A percentile compares a stretch with the other conserved stretches of the same genome.
These are phyloP conservation scores for Hypholoma fasciculare DNA, from an alignment of 768 basidiomycete genomes.

Conservation along the genomic window DNA sequence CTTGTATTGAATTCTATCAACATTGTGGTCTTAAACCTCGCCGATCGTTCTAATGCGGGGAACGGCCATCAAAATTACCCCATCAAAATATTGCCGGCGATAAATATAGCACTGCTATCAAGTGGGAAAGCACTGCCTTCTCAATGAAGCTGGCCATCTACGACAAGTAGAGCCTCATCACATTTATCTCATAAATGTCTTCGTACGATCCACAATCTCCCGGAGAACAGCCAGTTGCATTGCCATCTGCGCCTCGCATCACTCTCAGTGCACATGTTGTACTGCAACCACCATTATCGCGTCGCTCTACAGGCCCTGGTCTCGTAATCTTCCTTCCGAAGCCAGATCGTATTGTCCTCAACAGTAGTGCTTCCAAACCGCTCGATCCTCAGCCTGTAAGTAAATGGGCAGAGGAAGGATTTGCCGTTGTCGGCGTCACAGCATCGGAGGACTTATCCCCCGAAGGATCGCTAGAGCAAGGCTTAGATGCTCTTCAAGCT, in stretches of 20 bases:
- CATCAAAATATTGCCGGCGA: no score
- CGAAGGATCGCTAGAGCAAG: constrained; percentile 28
- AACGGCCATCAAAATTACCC: no score
- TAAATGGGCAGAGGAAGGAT: constrained; percentile 60
- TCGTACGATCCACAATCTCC: constrained; percentile 5
- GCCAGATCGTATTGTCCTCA: constrained; percentile 20
- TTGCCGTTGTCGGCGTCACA: constrained; percentile 42
- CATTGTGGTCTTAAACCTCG: no score
- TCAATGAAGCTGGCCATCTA: no score
- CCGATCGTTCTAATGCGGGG: no score
- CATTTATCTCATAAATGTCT: background rate
- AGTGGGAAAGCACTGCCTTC: no score
- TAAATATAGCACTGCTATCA: no score
- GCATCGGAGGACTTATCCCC: constrained; percentile 21
- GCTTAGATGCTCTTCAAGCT: constrained; percentile 33
- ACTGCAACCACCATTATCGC: constrained; percentile 48
- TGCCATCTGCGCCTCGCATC: constrained; percentile 41
- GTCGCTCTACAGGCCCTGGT: constrained; percentile 49
- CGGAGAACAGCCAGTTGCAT: constrained; percentile 37
- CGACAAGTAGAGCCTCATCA: background rate
- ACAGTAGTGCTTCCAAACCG: constrained; percentile 22
- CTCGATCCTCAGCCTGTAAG: constrained; percentile 49
- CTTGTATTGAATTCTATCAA: no score
- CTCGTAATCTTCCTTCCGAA: constrained; percentile 42
- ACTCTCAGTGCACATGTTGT: constrained; percentile 29